Evolutionary conservation across 345 rosid species (phyloP), one percentile per base, ranked within the genome.

Genomic region (Camelina neglecta): DNA sequence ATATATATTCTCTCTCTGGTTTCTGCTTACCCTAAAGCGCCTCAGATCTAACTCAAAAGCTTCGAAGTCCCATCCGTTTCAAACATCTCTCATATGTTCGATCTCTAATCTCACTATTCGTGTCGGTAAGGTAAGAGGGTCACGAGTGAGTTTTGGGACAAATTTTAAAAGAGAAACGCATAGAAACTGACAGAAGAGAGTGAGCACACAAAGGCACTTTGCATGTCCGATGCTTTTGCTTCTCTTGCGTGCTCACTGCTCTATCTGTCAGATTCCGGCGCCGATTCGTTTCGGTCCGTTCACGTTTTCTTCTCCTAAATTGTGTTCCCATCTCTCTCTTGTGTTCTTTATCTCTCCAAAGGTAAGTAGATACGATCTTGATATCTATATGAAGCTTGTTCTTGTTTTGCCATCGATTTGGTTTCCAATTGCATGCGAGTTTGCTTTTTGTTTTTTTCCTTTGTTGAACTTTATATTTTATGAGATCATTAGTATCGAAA

Each of bases 101-200:
- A 70, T 62, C 71, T 57, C 21, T 48, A n/a, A 57, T 56, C 35
- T 23, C 51, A 35, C 24, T 21, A 21, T 7, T 4, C 35, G 36
- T 42, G 31, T 60, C 23, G 24, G 58, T 21, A 54, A 69, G 55
- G 55, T 50, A 2, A 48, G 1, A 16, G 8, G 50, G 47, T 24
- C 23, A 11, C 7, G 63, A 68, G 65, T 44, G 75, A 76, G 59
- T 57, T 41, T 39, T 9, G 42, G 58, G 62, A 42, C 55, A 72
- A 31, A 18, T n/a, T 59, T 35, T 35, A 8, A 0, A 50, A 56
- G 66, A 76, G 65, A 57, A 71, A 77, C 66, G 55, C 82, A 79
- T 69, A 31, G 89, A 90, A 90, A 80, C 84, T 93, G 98, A 93
- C 98, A 93, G 98, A 93, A 93, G 98, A 93, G 98, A 93, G 98